Evolutionary conservation across 2,329 filamentous ascomycete species (phyloP).

Genomic region (Diaporthe vaccinii): DNA sequence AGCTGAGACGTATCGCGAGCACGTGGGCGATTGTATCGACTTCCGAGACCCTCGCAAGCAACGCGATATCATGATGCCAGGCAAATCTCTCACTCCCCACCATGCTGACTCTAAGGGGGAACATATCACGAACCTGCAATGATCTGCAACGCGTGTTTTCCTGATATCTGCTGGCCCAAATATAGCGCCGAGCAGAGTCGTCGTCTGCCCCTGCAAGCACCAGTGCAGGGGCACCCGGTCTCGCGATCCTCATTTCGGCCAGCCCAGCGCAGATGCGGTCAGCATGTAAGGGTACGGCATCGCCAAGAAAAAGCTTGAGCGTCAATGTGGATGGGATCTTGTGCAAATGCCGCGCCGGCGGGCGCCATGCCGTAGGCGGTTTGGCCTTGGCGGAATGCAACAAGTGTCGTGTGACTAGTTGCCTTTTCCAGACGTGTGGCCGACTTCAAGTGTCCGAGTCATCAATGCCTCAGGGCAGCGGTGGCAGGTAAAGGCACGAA

Average conservation of each 20-base stretch:
- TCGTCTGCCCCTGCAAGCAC: slow-evolving; percentile 2
- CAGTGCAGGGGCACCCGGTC: not conserved
- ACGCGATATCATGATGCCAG: no score
- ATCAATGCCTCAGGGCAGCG: not conserved
- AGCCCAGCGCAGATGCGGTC: not conserved
- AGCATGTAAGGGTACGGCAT: slow-evolving; percentile 1
- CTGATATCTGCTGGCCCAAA: slow-evolving; percentile 1
- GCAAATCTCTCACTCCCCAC: not conserved
- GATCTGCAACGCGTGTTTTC: not conserved
- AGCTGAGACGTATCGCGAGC: not conserved
- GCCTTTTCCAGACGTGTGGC: not conserved
- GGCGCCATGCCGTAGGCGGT: slow-evolving; percentile 9
- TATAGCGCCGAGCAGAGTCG: slow-evolving; percentile 1
- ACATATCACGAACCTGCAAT: not conserved
- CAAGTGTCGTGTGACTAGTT: slow-evolving; percentile 13
- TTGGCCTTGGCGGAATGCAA: slow-evolving; percentile 13
- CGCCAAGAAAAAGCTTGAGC: slow-evolving; percentile 24
- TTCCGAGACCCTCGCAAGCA: not conserved
- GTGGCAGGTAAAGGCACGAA: not conserved
- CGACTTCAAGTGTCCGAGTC: not conserved
- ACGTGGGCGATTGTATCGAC: slow-evolving; percentile 4
- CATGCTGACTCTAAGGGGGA: not conserved
- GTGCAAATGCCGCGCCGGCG: not conserved
- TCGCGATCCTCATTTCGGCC: slow-evolving; percentile 12
- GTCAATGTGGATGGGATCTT: slow-evolving; percentile 5